phyloP scores from a whole-genome alignment of 2,329 filamentous ascomycete species.

The Monascus ruber region DNA sequence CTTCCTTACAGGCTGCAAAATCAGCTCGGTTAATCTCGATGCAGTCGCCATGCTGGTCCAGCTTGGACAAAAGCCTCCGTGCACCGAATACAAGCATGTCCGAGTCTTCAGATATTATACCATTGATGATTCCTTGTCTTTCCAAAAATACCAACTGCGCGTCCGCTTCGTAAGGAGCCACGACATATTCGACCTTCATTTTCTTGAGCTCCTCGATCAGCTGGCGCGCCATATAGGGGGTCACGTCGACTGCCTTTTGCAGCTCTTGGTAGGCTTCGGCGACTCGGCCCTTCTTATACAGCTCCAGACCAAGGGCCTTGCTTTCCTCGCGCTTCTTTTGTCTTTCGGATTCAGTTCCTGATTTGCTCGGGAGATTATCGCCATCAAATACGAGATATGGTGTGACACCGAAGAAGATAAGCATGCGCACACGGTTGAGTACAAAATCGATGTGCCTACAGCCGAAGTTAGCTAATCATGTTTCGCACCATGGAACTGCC shows the following conservation, averaged over 20 bases:
- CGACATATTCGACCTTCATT: slow-evolving; percentile 69
- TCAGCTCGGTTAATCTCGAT: slow-evolving; percentile 82
- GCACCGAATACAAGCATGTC: slow-evolving; percentile 93
- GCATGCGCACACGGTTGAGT: slow-evolving; percentile 85
- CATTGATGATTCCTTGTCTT: slow-evolving; percentile 67
- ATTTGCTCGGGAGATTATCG: slow-evolving; percentile 88
- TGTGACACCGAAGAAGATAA: slow-evolving; percentile 83
- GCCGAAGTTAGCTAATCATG: slow-evolving; percentile 9
- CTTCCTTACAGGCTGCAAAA: slow-evolving; percentile 77
- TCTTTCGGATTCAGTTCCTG: slow-evolving; percentile 68
- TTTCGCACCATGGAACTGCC: neutral
- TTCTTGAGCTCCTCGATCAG: slow-evolving; percentile 87
- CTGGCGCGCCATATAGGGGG: slow-evolving; percentile 84
- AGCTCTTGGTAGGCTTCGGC: slow-evolving; percentile 74
- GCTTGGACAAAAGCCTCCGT: slow-evolving; percentile 78
- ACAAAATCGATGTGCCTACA: slow-evolving; percentile 77
- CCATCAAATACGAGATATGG: slow-evolving; percentile 96
- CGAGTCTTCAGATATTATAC: slow-evolving; percentile 91
- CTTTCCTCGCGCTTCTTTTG: slow-evolving; percentile 65
- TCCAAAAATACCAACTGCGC: slow-evolving; percentile 94
- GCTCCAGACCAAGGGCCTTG: slow-evolving; percentile 61
- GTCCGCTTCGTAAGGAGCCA: slow-evolving; percentile 95
- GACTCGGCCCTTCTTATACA: slow-evolving; percentile 69
- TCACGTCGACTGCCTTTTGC: slow-evolving; percentile 92
- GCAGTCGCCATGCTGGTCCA: slow-evolving; percentile 87